Evolutionary conservation across 2,329 filamentous ascomycete genomes (phyloP).

Genomic region (Neopestalotiopsis clavispora): DNA sequence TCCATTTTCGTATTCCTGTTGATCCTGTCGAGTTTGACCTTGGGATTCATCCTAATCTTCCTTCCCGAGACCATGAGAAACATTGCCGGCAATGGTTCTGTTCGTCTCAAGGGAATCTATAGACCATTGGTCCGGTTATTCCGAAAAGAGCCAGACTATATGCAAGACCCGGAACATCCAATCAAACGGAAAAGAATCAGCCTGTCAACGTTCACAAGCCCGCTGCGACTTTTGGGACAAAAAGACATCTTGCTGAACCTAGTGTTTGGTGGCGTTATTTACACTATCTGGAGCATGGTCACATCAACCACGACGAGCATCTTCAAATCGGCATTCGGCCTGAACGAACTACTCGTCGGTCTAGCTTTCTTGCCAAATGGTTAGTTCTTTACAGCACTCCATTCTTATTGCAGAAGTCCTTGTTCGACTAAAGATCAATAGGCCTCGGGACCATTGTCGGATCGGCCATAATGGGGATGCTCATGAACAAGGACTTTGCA

Average conservation of each 20-base stretch:
- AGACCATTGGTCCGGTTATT: conserved; percentile 26
- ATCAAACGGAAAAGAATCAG: conserved; percentile 28
- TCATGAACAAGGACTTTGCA: conserved; percentile 45
- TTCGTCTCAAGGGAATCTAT: conserved; percentile 30
- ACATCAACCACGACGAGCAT: conserved; percentile 40
- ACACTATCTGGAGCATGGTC: conserved; percentile 46
- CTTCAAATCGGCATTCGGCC: conserved; percentile 28
- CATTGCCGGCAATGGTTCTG: conserved; percentile 33
- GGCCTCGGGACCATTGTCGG: conserved; percentile 46
- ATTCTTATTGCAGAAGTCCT: neutral
- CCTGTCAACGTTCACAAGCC: conserved; percentile 37
- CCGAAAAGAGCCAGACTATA: conserved; percentile 20
- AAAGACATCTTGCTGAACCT: conserved; percentile 43
- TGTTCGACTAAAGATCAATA: conserved; percentile 9
- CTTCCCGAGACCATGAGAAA: conserved; percentile 34
- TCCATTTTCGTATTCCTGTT: conserved; percentile 38
- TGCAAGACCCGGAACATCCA: conserved; percentile 22
- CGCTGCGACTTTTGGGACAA: conserved; percentile 43
- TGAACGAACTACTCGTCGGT: conserved; percentile 17
- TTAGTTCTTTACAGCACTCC: neutral
- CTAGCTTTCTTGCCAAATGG: conserved; percentile 18
- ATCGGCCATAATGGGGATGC: conserved; percentile 43
- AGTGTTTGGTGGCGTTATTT: conserved; percentile 33
- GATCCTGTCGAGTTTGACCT: conserved; percentile 24
- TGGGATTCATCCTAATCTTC: conserved; percentile 29